Base-by-base conservation (phyloP, 345 rosid species). In the Ceriops decandra region DNA sequence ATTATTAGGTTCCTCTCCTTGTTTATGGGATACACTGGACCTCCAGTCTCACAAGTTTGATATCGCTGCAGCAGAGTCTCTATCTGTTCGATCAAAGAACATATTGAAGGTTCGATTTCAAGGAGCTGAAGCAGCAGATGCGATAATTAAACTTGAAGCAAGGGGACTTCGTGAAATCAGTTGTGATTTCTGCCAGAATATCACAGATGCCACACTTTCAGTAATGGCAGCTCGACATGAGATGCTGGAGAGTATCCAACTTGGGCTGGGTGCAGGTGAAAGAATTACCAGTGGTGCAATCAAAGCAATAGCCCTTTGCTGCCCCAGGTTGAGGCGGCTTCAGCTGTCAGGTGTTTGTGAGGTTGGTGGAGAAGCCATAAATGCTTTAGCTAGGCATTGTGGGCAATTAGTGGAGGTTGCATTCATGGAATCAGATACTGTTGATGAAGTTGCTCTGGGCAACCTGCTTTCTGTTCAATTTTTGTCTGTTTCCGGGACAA, bases 141-240 rank as follows among this genome's bases (percentile, higher is more conserved):
- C 81, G 6, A 47, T 81, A 42, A 71, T 81, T 17, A 24, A 31
- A 51, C 79, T 81, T 57, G 72, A 62, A 52, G 79, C 81, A 2
- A 77, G 62, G 75, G 28, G 52, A 19, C 72, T 81, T 15, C 63
- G 71, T 38, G 79, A 77, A 56, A 74, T 81, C 38, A 52, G 67
- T 63, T 81, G 79, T 68, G 82, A 81, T 42, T 72, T 47, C 63
- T 74, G 81, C 60, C 19, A 62, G 30, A 62, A 72, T 6, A 75
- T 81, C 49, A 68, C 84, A 5, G 84, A 77, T 66, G 79, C 80
- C 62, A 66, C 72, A 4, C 63, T 81, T 52, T 74, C 77, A 0
- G 60, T 69, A 17, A 68, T 77, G 11, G 81, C 53, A 16, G 84
- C 84, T 65, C 78, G 81, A 22, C 84, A 81, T 58, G 81, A 74